A percentile compares a stretch with the other conserved stretches of the same genome.
phyloP scores from a whole-genome alignment of 768 basidiomycete species.

The Boletus vermiculosoides region DNA sequence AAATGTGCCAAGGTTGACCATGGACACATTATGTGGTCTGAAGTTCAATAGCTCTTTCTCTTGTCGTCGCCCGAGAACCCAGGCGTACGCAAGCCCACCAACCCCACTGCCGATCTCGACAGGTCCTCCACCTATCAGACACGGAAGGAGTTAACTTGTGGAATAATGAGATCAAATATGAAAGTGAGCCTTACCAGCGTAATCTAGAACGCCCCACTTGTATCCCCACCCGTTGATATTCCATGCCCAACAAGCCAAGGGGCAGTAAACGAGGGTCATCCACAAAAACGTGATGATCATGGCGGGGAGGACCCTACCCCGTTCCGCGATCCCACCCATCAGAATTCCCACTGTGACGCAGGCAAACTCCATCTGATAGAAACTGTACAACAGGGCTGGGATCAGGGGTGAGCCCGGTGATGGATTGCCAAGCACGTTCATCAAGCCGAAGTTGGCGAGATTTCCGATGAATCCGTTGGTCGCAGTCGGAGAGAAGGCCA shows the following conservation, averaged over 20 bases:
- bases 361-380: slow-evolving; percentile 87
- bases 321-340: slow-evolving; percentile 81
- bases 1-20: slow-evolving; percentile 81
- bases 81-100: slow-evolving; percentile 80
- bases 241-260: slow-evolving; percentile 87
- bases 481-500: slow-evolving; percentile 78
- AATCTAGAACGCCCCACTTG: slow-evolving; percentile 83
- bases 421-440: slow-evolving; percentile 65
- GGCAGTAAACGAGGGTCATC: slow-evolving; percentile 87
- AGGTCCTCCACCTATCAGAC: slow-evolving; percentile 67
- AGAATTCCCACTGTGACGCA: slow-evolving; percentile 78
- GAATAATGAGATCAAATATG: slow-evolving; percentile 1
- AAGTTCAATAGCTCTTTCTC: slow-evolving; percentile 74
- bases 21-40: slow-evolving; percentile 83
- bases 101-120: slow-evolving; percentile 88
- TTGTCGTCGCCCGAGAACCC: slow-evolving; percentile 81
- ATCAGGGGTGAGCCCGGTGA: slow-evolving; percentile 80
- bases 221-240: slow-evolving; percentile 79
- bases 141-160: not conserved
- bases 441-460: slow-evolving; percentile 74
- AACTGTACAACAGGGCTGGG: slow-evolving; percentile 78
- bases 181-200: slow-evolving; percentile 57
- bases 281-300: slow-evolving; percentile 82
- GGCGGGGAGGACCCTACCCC: slow-evolving; percentile 77
- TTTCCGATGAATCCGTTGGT: slow-evolving; percentile 79